Percentiles rank a stretch among this genome's conserved stretches.
Evolutionary conservation across 2,329 filamentous ascomycete species (phyloP).

Genomic region (Aspergillus proliferans): DNA sequence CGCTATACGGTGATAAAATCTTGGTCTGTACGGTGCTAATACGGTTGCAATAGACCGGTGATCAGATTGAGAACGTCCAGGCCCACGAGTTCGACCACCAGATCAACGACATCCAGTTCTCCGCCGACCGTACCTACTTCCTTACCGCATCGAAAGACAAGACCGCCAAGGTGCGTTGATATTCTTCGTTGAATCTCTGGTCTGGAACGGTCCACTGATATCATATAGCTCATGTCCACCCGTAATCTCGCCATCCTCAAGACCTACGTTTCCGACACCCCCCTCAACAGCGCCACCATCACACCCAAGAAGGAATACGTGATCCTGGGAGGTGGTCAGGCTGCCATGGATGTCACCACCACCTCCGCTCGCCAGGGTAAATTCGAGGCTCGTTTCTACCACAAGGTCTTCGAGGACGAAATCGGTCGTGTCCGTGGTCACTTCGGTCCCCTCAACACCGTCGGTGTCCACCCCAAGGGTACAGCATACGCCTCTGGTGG

Average conservation of each 20-base stretch:
- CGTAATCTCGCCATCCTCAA: conserved; percentile 87
- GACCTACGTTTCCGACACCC: conserved; percentile 85
- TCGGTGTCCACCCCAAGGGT: conserved; percentile 85
- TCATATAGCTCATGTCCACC: conserved; percentile 64
- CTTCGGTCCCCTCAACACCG: conserved; percentile 94
- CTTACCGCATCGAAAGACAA: conserved; percentile 99
- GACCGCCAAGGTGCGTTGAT: conserved; percentile 66
- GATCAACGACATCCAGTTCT: conserved; percentile 94
- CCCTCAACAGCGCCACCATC: conserved; percentile 90
- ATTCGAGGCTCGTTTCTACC: conserved; percentile 98
- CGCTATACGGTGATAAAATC: conserved; percentile 6
- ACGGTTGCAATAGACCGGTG: conserved; percentile 55
- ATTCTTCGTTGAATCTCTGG: neutral
- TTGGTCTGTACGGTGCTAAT: conserved; percentile 9
- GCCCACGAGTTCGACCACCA: conserved; percentile 76
- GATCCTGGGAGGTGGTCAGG: conserved; percentile 95
- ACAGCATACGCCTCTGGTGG: conserved; percentile 91
- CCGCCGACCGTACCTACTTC: conserved; percentile 89
- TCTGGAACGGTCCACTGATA: conserved; percentile 12
- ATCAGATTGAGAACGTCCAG: conserved; percentile 71
- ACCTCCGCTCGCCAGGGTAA: conserved; percentile 93
- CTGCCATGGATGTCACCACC: conserved; percentile 97
- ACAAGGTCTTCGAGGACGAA: conserved; percentile 99
- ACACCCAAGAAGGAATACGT: conserved; percentile 96
- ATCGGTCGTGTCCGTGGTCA: conserved; percentile 94